phyloP scores from a whole-genome alignment of 2,329 filamentous ascomycete genomes.

The Cercospora canescens region DNA sequence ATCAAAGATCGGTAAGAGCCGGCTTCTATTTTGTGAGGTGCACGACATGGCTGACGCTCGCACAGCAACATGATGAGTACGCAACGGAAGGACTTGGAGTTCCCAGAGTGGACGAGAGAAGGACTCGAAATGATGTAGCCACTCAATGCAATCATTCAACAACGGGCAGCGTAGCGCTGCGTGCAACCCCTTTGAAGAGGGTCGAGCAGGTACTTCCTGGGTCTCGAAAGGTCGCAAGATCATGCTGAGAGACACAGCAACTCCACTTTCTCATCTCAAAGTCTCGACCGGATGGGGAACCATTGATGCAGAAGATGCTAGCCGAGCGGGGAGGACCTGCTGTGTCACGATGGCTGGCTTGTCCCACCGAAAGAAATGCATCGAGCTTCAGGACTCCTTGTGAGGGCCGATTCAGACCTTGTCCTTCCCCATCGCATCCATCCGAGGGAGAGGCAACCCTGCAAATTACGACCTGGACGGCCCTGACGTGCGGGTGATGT shows the following conservation, averaged over 20 bases:
- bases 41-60: background rate
- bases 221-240: no score
- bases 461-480: no score
- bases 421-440: background rate
- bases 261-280: no score
- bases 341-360: background rate
- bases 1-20: slow-evolving; percentile 32
- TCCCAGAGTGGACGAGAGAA: slow-evolving; percentile 24
- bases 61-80: slow-evolving; percentile 24
- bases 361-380: background rate
- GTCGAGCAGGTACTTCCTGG: no score
- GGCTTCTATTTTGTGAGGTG: background rate
- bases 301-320: background rate
- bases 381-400: background rate
- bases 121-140: slow-evolving; percentile 10
- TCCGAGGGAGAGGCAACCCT: no score
- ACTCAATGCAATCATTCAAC: background rate
- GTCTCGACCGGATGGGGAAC: background rate
- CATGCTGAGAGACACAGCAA: no score
- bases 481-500: no score
- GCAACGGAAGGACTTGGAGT: slow-evolving; percentile 18
- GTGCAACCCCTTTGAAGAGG: no score
- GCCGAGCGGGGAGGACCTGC: background rate
- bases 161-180: no score
- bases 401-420: background rate